Base-by-base conservation (phyloP, 1,284 basidiomycete genomes). In the Stereum hirsutum region DNA sequence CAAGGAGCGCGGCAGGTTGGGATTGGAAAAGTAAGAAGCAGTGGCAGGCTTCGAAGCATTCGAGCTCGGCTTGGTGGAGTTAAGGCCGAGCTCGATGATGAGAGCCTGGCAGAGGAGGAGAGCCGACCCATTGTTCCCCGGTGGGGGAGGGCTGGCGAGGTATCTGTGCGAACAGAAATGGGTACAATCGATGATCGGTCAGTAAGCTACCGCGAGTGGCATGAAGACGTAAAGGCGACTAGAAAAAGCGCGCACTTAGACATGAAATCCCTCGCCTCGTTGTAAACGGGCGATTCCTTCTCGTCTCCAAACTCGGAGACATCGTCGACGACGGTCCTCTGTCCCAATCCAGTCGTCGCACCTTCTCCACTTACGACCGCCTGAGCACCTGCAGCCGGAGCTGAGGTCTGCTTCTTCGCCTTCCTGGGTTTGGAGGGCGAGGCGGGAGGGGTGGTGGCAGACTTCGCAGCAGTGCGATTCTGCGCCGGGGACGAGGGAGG, bases 1-100 rank as follows among this genome's bases (percentile, higher is more conserved):
- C 39, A 87, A 58, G 0, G 80, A 72, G 24, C 58, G 59, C 3
- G 84, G 84, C 5, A 83, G 63, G 30, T 58, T 55, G 26, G 57
- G 56, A 23, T 58, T 54, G 5, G 52, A 49, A 34, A 51, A 53
- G 49, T 56, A 55, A 8, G 54, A 54, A 34, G 47, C 17, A 79
- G 65, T 0, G 74, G 70, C 39, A 76, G 75, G 19, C 76, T 60
- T 25, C 75, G 61, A 11, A 63, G 20, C 19, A 27, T 15, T 17
- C 15, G 10, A 10, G 38, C 62, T 30, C 10, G 10, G 8, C 10
- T 30, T 8, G 28, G 28, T 71, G 65, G 59, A 50, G 48, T 57
- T 58, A 25, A 68, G 54, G 20, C 66, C 66, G 35, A 69, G 63
- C 53, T 69, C 66, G 47, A 69, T 57, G 49, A 68, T 67, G 45